These are phyloP conservation scores for Hypoxylon sp. DNA, from an alignment of 2,329 filamentous ascomycete genomes.

Conservation along the genomic window DNA sequence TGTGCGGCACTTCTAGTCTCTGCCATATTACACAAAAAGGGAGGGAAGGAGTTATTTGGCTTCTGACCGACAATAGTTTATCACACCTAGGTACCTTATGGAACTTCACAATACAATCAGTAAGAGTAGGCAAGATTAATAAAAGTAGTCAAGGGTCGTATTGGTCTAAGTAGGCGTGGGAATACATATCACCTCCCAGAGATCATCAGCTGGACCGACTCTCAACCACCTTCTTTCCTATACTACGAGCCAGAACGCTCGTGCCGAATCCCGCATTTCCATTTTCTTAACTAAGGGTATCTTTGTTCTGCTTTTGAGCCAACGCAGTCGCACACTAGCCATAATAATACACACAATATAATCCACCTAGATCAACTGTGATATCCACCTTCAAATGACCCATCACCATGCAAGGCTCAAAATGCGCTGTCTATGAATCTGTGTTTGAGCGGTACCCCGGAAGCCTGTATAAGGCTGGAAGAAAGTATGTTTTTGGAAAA, in stretches of 20 bases:
- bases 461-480: neutral
- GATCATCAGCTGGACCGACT: conserved; percentile 37
- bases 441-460: neutral
- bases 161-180: conserved; percentile 38
- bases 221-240: conserved; percentile 33
- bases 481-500: conserved; percentile 2
- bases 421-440: conserved; percentile 2
- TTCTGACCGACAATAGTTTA: neutral
- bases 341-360: conserved; percentile 6
- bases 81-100: neutral
- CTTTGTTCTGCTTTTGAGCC: conserved; percentile 6
- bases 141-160: conserved; percentile 34
- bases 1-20: too few species aligned
- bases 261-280: conserved; percentile 1
- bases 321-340: conserved; percentile 1
- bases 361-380: neutral
- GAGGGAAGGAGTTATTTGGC: neutral
- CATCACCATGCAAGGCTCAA: conserved; percentile 11
- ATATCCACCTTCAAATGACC: neutral
- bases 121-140: conserved; percentile 17
- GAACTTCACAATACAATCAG: conserved; percentile 6
- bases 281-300: conserved; percentile 31
- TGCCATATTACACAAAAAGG: too few species aligned
- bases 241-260: conserved; percentile 19
- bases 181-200: conserved; percentile 24